Evolutionary conservation across 805 yeast genomes (phyloP).

Genomic region (Metschnikowia hibisci): DNA sequence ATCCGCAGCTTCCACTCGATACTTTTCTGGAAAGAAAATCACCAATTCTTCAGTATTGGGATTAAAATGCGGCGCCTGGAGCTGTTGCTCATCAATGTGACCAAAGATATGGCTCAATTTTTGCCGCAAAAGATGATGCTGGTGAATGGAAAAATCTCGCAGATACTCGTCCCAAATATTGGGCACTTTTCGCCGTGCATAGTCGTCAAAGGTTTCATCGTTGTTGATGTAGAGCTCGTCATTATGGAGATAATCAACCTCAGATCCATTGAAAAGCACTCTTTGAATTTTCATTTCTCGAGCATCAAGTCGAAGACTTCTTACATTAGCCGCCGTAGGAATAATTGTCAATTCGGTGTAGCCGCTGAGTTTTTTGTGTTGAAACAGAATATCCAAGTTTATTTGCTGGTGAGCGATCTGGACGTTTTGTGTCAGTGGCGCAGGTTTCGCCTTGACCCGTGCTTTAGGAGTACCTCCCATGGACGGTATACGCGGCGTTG

Average conservation of each 20-base stretch:
- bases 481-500: constrained; percentile 16
- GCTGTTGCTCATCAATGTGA: constrained; percentile 32
- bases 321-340: constrained; percentile 60
- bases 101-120: constrained; percentile 51
- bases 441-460: constrained; percentile 8
- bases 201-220: constrained; percentile 27
- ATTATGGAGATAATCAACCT: constrained; percentile 49
- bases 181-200: constrained; percentile 21
- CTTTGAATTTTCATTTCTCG: constrained; percentile 65
- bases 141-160: constrained; percentile 40
- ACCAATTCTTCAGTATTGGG: constrained; percentile 61
- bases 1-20: constrained; percentile 60
- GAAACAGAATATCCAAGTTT: constrained; percentile 72
- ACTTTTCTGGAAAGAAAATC: constrained; percentile 60
- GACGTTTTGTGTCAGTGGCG: constrained; percentile 44
- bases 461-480: constrained; percentile 14
- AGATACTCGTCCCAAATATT: constrained; percentile 44
- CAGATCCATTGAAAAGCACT: constrained; percentile 56
- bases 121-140: constrained; percentile 56
- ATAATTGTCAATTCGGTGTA: constrained; percentile 77
- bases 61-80: constrained; percentile 12
- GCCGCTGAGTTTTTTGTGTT: constrained; percentile 57
- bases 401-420: constrained; percentile 83
- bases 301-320: constrained; percentile 69
- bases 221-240: constrained; percentile 48